Evolutionary conservation across 257 asterid species (phyloP).

Genomic region (Solanum dulcamara): DNA sequence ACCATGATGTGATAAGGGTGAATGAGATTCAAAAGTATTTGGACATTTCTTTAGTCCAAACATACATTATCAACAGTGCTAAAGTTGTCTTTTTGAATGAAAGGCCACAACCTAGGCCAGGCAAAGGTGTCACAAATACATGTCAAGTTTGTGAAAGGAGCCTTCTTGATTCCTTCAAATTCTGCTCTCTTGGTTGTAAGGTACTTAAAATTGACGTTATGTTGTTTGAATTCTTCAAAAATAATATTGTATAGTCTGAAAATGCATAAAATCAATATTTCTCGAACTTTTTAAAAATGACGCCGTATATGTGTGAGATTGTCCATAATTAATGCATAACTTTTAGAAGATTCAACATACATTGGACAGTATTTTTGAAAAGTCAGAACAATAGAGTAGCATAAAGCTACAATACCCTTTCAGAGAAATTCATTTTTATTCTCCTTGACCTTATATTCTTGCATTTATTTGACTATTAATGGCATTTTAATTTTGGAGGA

Average conservation of each 20-base stretch:
- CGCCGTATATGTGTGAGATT: background rate
- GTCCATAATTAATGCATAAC: background rate
- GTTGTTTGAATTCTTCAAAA: background rate
- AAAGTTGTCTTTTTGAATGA: conserved; percentile 59
- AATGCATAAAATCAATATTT: background rate
- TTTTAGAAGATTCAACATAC: background rate
- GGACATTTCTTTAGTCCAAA: conserved; percentile 57
- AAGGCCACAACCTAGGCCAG: conserved; percentile 64
- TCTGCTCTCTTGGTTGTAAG: conserved; percentile 83
- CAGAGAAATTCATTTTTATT: background rate
- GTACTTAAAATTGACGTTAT: conserved; percentile 4
- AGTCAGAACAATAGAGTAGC: background rate
- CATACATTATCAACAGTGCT: conserved; percentile 70
- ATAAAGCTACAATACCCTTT: background rate
- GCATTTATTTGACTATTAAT: background rate
- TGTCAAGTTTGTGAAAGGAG: conserved; percentile 58
- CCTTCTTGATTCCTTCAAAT: conserved; percentile 59
- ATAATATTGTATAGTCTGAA: background rate
- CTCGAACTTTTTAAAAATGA: background rate
- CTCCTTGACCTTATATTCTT: background rate
- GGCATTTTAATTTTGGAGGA: background rate
- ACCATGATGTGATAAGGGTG: conserved; percentile 69
- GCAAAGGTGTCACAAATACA: conserved; percentile 53
- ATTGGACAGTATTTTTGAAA: background rate
- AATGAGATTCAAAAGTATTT: conserved; percentile 55